Conservation (phyloP, 2,329 filamentous ascomycete genomes). For the Fusarium sp. region DNA sequence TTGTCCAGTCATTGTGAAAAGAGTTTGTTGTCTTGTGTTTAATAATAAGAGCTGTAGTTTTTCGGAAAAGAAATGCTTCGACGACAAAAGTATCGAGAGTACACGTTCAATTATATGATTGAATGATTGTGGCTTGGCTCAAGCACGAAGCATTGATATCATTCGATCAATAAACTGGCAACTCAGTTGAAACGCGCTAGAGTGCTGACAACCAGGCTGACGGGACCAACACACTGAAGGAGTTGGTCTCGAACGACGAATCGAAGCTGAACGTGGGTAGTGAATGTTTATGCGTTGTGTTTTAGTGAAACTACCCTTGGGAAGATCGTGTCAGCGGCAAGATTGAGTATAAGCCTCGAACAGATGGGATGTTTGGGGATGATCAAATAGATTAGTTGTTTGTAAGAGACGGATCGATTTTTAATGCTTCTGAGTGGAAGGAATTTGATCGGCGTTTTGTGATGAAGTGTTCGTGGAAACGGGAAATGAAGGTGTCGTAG, state of each 20-base stretch:
- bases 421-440: slow-evolving; percentile 5
- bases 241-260: slow-evolving; percentile 4
- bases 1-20: slow-evolving; percentile 28
- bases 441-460: slow-evolving; percentile 22
- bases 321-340: slow-evolving; percentile 14
- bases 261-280: background rate
- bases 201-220: slow-evolving; percentile 32
- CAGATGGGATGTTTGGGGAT: background rate
- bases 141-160: slow-evolving; percentile 27
- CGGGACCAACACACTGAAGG: slow-evolving; percentile 21
- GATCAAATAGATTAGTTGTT: slow-evolving; percentile 11
- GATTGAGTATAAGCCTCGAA: background rate
- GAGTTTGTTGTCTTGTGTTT: background rate
- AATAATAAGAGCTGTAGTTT: background rate
- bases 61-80: background rate
- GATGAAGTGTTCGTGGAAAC: background rate
- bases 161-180: slow-evolving; percentile 34
- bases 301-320: slow-evolving; percentile 24
- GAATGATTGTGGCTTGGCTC: slow-evolving; percentile 7
- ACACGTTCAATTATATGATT: slow-evolving; percentile 27
- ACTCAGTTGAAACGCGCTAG: slow-evolving; percentile 41
- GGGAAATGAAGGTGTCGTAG: slow-evolving; percentile 23
- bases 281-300: slow-evolving; percentile 16
- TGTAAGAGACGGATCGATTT: background rate
- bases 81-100: background rate